A percentile compares a stretch with the other conserved stretches of the same genome.
phyloP scores from a whole-genome alignment of 345 rosid genomes.

The Kernera saxatilis region DNA sequence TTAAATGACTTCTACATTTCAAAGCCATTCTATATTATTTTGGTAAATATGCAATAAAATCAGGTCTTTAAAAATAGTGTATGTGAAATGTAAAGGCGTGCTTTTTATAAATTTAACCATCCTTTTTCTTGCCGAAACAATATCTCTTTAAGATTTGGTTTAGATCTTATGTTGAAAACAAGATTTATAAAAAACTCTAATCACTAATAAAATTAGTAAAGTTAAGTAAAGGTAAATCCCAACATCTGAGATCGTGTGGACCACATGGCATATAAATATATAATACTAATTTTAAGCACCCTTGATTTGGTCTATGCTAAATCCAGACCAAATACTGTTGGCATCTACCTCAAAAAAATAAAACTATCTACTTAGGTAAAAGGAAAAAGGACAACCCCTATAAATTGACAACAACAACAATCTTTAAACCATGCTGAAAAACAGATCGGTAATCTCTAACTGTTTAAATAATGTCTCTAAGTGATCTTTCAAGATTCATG shows the following conservation, averaged over 20 bases:
- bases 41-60: not conserved
- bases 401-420: constrained; percentile 1
- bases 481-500: constrained; percentile 19
- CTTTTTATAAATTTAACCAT: not conserved
- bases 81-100: not conserved
- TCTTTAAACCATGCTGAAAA: not conserved
- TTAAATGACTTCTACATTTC: not conserved
- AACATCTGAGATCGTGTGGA: constrained; percentile 25
- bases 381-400: constrained; percentile 2
- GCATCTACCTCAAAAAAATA: not conserved
- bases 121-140: constrained; percentile 1
- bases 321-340: constrained; percentile 22
- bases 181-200: not conserved
- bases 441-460: not conserved
- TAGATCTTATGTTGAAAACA: constrained; percentile 25
- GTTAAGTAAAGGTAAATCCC: constrained; percentile 25
- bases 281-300: constrained; percentile 19
- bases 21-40: not conserved
- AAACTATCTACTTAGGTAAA: constrained; percentile 4
- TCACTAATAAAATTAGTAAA: constrained; percentile 1
- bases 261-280: constrained; percentile 15
- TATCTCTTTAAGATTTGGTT: constrained; percentile 15
- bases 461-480: not conserved
- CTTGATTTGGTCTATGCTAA: constrained; percentile 30
- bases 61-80: not conserved